Percentiles rank a stretch among this genome's conserved stretches.
Conservation (phyloP, 176 grass and related monocot genomes). For the Carex pumila region DNA sequence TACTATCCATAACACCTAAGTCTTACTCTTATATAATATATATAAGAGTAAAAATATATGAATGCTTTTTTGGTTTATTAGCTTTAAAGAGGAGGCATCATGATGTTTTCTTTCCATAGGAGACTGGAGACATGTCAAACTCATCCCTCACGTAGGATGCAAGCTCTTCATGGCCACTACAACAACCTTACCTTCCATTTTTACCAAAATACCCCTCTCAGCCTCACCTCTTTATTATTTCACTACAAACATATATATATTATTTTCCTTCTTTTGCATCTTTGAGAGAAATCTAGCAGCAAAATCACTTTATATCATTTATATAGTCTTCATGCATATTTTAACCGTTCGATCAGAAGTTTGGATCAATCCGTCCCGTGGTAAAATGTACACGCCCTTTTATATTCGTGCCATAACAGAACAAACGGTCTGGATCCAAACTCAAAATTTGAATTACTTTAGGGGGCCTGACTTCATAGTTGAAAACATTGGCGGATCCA, state of each 20-base stretch:
- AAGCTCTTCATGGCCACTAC: constrained; percentile 13
- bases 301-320: not conserved
- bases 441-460: no score
- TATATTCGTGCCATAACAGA: no score
- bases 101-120: constrained; percentile 12
- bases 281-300: not conserved
- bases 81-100: constrained; percentile 16
- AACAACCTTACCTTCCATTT: not conserved
- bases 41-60: no score
- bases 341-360: not conserved
- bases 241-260: not conserved
- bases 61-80: not conserved
- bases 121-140: constrained; percentile 8
- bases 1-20: no score
- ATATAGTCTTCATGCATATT: not conserved
- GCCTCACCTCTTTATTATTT: not conserved
- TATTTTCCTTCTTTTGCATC: not conserved
- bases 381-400: no score
- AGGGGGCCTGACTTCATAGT: no score
- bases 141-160: constrained; percentile 8
- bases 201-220: not conserved
- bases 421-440: no score
- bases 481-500: no score
- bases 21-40: no score
- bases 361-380: no score